Base-by-base conservation (phyloP, 306 rosid species). In the Myrica gale region DNA sequence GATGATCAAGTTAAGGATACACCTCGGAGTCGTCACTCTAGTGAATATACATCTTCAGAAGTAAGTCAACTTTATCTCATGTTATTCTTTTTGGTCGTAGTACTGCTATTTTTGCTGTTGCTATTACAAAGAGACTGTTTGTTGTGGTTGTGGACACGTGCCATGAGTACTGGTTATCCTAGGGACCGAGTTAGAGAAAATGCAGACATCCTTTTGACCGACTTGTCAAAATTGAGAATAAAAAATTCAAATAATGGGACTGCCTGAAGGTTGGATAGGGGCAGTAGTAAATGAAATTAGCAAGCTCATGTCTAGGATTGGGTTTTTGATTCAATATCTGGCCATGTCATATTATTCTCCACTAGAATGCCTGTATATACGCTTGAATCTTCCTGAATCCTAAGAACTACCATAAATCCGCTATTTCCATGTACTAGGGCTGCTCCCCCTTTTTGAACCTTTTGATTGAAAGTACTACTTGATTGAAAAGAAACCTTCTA, bases 1-100 rank as follows among this genome's bases (percentile, higher is more conserved):
- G 97, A 86, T 71, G 90, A 87, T 72, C 84, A 55, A 65, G 56
- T 50, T 82, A 79, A 62, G 62, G 62, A 82, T 82, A 75, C 82
- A 45, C 53, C 53, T 37, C 72, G 77, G 77, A 44, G 70, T 60
- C 78, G 41, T 53, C 16, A 17, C 56, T 87, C 85, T 42, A 76
- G 82, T 76, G 91, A 81, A 76, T 77, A 42, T 68, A 19, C 2
- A 17, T 75, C 43, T 65, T 76, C 82, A 78, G 86, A 86, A 82
- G 97, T 93, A 80, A 87, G 93, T 77, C 47, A 37, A 17, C 53
- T 61, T 32, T 56, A 47, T 69, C 13, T 69, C 65, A 71, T 20
- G 73, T 67, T 44, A 42, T 48, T 56, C 47, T 12, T 43, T 11
- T 32, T 52, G 26, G 46, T 41, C 72, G 39, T 56, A 63, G 70